Base-by-base conservation (phyloP, 257 asterid genomes). In the Fraxinus cuspidata region DNA sequence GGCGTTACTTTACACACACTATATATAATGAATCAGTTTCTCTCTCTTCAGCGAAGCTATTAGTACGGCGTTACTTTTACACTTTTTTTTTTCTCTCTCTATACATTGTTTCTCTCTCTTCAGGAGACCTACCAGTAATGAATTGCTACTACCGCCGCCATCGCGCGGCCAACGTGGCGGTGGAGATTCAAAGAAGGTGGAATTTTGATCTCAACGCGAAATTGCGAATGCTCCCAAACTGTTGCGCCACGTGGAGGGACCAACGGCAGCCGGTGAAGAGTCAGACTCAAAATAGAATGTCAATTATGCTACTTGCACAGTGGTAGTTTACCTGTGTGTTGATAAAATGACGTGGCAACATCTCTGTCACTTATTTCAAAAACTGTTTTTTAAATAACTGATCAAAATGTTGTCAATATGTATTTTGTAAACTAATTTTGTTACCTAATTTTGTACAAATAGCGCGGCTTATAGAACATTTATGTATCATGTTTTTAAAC, bases 1-100 rank as follows among this genome's bases (percentile, higher is more conserved):
- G 78, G 73, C 83, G 78, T 72, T 58, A 79, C 87, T 86, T 81
- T 78, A 2, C 78, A 78, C 32, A 3, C 32, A 9, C 68, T 60
- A 23, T 60, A 23, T 81, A 21, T 32, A 75, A 23, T 28, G 11
- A 75, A 25, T 19, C n/a, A 60, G 21, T 1, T 47, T 63, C 64
- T 40, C 64, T 74, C 78, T 63, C 74, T 31, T 13, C 68, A 2
- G 32, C 13, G 3, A 12, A 60, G 9, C 75, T 51, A 71, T 37
- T 34, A 21, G 51, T 49, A 71, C 74, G 77, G 11, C 65, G 65
- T 56, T n/a, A 19, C 19, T 15, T 35, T 9, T 11, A 9, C 13
- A 15, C 40, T 31, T 28, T 32, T 67, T 29, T 38, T 28, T 28
- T 21, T 29, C 68, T 76, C 53, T 67, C 12, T 40, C 1, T 9